Evolutionary conservation across 805 yeast species (phyloP).

Genomic region (Ogataea nakhonphanomensis): DNA sequence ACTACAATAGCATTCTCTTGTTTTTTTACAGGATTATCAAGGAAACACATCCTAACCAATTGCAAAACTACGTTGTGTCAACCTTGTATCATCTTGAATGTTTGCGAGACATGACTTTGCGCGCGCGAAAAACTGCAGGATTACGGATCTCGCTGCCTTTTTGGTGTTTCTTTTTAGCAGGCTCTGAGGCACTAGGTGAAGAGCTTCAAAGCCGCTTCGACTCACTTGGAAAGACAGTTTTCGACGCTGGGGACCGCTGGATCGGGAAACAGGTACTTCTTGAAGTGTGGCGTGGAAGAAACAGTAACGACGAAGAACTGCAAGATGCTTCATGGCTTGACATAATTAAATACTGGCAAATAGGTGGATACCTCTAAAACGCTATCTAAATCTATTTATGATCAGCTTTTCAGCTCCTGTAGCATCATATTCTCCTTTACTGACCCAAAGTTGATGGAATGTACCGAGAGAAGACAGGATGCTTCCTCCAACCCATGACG

Average conservation of each 20-base stretch:
- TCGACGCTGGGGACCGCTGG: constrained; percentile 45
- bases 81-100: constrained; percentile 37
- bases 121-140: constrained; percentile 18
- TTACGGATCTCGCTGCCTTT: constrained; percentile 39
- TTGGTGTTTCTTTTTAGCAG: constrained; percentile 47
- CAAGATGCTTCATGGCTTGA: constrained; percentile 48
- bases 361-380: constrained; percentile 29
- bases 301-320: constrained; percentile 20
- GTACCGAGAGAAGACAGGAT: constrained; percentile 86
- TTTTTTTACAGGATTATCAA: constrained; percentile 47
- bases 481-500: constrained; percentile 91
- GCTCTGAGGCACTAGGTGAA: constrained; percentile 36
- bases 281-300: constrained; percentile 48
- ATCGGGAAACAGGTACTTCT: constrained; percentile 50
- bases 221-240: constrained; percentile 32
- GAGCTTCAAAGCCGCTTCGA: constrained; percentile 34
- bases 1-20: constrained; percentile 42
- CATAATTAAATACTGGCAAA: constrained; percentile 52
- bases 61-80: constrained; percentile 35
- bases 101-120: constrained; percentile 21
- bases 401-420: constrained; percentile 80
- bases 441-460: constrained; percentile 94
- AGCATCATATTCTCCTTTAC: constrained; percentile 81
- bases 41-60: constrained; percentile 34
- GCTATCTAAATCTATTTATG: constrained; percentile 74